Evolutionary conservation across 2,329 filamentous ascomycete genomes (phyloP).

Genomic region (Sporothrix brasiliensis): DNA sequence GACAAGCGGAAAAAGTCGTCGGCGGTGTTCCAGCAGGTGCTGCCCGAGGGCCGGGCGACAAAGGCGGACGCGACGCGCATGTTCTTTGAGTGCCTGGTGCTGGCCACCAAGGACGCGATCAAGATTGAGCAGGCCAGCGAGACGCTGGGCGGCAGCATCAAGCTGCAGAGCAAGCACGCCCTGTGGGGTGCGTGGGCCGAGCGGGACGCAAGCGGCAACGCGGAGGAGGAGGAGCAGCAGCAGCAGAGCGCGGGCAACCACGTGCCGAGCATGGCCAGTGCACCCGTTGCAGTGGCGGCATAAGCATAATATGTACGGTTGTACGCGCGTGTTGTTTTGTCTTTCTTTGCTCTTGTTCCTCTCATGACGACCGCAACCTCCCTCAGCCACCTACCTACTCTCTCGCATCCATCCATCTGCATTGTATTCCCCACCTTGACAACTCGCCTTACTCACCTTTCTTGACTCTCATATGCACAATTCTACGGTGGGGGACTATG

Average conservation of each 20-base stretch:
- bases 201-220: constrained; percentile 64
- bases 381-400: neutral
- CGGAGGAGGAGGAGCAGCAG: neutral
- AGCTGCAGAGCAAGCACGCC: constrained; percentile 87
- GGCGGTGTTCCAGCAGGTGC: constrained; percentile 87
- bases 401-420: constrained; percentile 6
- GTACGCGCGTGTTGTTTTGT: neutral
- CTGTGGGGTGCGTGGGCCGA: constrained; percentile 98
- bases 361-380: neutral
- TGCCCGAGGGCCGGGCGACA: constrained; percentile 78
- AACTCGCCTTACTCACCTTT: too few species aligned
- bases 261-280: constrained; percentile 4
- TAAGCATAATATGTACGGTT: neutral
- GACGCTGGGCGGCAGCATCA: constrained; percentile 74
- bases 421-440: constrained; percentile 10
- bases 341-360: too few species aligned
- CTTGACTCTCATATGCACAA: neutral
- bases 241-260: neutral
- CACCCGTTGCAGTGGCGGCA: constrained; percentile 19
- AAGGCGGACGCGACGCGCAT: constrained; percentile 96
- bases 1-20: constrained; percentile 73
- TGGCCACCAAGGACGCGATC: constrained; percentile 96
- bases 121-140: constrained; percentile 85
- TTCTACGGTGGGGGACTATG: neutral
- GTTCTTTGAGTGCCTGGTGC: constrained; percentile 96